Base-by-base conservation (phyloP, 1,139 yeast genomes). In the Pneumocystis oryctolagi region DNA sequence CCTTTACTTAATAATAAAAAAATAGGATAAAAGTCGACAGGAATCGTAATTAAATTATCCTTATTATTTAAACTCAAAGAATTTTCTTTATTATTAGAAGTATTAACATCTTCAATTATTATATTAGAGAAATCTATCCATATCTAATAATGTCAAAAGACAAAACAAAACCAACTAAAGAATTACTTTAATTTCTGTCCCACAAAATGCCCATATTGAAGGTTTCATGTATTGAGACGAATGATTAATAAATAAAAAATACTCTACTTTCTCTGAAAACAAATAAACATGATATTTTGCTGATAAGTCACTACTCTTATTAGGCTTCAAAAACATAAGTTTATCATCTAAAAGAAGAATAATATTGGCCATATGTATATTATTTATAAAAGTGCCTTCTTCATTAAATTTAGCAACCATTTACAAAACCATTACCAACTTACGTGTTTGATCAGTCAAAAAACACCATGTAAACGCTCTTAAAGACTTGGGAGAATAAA, bases 171-270 rank as follows among this genome's bases (percentile, higher is more conserved):
- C 5, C 25, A 47, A 47, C 12, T 20, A 25, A 25, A 25, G 28
- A 75, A 74, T 73, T 2, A 71, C 68, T n/a, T 74, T 66, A 61
- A 74, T 71, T 61, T 73, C 72, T 18, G 69, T 67, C 4, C 80
- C 80, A 63, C 76, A 78, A 68, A 76, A 77, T 1, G 77, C 78
- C 77, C 79, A 77, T 25, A 75, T 64, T 68, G 69, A 64, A 66
- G 69, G 66, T 55, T 64, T 67, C 55, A 71, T 63, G 9, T 64
- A 53, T 3, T 69, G 69, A 28, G 62, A 61, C 12, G 20, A 35
- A 30, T 35, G 59, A 35, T 65, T 60, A 8, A 65, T 60, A 30
- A 68, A 63, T 6, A 65, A 62, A 39, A 64, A 69, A 40, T 65
- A 69, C 57, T 69, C 71, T 2, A 69, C 64, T 40, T 65, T 65